Conservation (phyloP, 176 grass and related monocot genomes). For the Musa beccarii region DNA sequence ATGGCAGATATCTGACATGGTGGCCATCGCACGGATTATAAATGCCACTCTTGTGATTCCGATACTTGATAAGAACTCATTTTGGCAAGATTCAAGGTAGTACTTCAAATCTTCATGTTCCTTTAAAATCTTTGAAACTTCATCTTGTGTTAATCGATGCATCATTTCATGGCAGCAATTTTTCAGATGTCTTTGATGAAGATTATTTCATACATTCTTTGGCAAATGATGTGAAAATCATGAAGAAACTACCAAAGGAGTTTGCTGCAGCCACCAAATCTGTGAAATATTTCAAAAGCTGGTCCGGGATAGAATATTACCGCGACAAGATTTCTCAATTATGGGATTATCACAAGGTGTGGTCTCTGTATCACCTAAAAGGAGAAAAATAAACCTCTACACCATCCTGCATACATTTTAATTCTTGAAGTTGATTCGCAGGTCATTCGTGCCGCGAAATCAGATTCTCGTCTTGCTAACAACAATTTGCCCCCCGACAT, state of each 20-base stretch:
- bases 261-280: conserved; percentile 53
- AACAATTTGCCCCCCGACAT: conserved; percentile 82
- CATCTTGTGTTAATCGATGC: not conserved
- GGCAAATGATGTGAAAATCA: conserved; percentile 61
- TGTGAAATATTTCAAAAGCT: conserved; percentile 86
- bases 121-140: too few species aligned
- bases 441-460: conserved; percentile 95
- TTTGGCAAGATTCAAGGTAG: conserved; percentile 93
- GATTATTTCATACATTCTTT: conserved; percentile 70
- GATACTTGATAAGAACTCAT: conserved; percentile 93
- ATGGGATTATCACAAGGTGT: conserved; percentile 69
- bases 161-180: conserved; percentile 40
- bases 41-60: conserved; percentile 89
- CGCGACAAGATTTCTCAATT: conserved; percentile 54
- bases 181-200: conserved; percentile 94
- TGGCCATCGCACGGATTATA: conserved; percentile 66
- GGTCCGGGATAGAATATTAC: conserved; percentile 82
- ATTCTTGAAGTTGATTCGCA: conserved; percentile 2
- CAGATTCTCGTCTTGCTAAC: conserved; percentile 97
- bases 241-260: conserved; percentile 66
- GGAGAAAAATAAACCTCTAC: too few species aligned
- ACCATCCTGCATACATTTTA: too few species aligned
- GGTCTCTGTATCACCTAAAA: not conserved
- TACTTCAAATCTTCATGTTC: conserved; percentile 10
- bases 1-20: conserved; percentile 87